Evolutionary conservation across 306 rosid species (phyloP).

Genomic region (Sicyos edulis): DNA sequence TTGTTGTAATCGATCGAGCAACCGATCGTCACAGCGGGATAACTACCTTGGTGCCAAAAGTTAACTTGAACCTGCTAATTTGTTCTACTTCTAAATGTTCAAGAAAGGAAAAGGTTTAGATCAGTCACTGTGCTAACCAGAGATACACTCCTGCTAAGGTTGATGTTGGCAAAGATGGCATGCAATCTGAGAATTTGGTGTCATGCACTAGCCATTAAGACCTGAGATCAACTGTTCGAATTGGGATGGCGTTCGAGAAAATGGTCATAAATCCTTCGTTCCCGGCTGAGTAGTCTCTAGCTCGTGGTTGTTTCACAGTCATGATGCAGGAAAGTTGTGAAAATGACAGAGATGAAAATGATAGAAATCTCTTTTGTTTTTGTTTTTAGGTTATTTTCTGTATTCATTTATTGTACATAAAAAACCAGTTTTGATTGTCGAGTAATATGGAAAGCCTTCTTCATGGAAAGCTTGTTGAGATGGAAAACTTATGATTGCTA

Average conservation of each 20-base stretch:
- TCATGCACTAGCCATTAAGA: background rate
- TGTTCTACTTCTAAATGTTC: conserved; percentile 12
- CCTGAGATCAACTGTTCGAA: background rate
- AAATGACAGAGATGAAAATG: conserved; percentile 5
- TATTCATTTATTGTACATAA: conserved; percentile 20
- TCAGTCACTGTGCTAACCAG: background rate
- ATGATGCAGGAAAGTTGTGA: background rate
- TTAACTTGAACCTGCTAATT: conserved; percentile 14
- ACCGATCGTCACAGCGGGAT: conserved; percentile 6
- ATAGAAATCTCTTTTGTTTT: background rate
- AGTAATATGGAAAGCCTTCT: conserved; percentile 2
- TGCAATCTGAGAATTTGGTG: background rate
- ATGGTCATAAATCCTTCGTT: background rate
- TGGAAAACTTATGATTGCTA: background rate
- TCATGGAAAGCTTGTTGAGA: background rate
- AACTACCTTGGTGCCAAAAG: background rate
- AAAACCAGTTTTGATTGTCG: conserved; percentile 14
- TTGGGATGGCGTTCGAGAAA: background rate
- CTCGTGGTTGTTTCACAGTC: conserved; percentile 3
- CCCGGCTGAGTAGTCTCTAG: background rate
- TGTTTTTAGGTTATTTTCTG: background rate
- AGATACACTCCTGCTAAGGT: background rate
- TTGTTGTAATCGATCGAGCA: background rate
- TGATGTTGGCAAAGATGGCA: background rate
- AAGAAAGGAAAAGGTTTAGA: background rate